Base-by-base conservation (phyloP, 352 stramenopile species). In the Pythium dissimile region DNA sequence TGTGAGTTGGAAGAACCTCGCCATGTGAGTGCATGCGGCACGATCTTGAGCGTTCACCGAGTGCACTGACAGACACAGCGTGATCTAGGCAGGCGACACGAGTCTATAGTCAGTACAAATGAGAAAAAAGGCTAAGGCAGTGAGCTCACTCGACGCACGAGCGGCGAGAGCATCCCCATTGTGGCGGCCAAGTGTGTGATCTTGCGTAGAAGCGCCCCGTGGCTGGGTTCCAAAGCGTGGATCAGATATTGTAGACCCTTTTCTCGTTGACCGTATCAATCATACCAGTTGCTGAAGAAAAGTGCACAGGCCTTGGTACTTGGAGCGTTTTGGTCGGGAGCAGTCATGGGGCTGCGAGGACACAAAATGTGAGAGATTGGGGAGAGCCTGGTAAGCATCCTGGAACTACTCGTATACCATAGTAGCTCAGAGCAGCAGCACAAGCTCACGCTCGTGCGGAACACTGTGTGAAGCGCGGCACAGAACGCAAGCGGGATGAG, bases 391-490 rank as follows among this genome's bases (percentile, higher is more conserved):
- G n/a, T n/a, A n/a, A n/a, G n/a, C n/a, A n/a, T n/a, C n/a, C n/a
- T n/a, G n/a, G n/a, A n/a, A n/a, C n/a, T n/a, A n/a, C n/a, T n/a
- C n/a, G n/a, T n/a, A n/a, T n/a, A 74, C 66, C 70, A 78, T 27
- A 78, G 60, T 15, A 71, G 27, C 2, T 41, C 35, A 43, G 58
- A 66, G 47, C 70, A 78, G 54, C 70, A 78, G 46, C 70, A 78
- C 2, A 78, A 44, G n/a, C 49, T 64, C 34, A 75, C 28, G 41
- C 53, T 60, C 13, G 60, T 23, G 12, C 71, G 64, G 54, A 73
- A 64, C 10, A 54, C 57, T 5, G 59, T 64, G 34, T 71, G 56
- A 34, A 73, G 30, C 9, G 64, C 45, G 4, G 51, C 69, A 9
- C 31, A 44, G 13, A 66, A 54, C 21, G 32, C 59, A 2, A 67